Conservation (phyloP, 129 eudicot genomes). For the Rutidosis leptorrhynchoides region DNA sequence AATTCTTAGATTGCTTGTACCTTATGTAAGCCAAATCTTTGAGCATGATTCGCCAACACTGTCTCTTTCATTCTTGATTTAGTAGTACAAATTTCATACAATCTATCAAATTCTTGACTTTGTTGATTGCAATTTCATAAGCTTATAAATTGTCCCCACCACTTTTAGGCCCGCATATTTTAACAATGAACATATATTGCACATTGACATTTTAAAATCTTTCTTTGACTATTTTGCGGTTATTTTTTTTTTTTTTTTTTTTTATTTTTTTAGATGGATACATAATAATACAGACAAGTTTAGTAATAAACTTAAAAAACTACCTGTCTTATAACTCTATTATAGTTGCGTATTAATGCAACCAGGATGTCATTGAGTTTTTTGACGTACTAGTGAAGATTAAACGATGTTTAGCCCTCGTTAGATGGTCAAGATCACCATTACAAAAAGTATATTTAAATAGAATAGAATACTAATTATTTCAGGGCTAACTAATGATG, state of each 20-base stretch:
- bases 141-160: constrained; percentile 20
- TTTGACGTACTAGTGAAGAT: too few species aligned
- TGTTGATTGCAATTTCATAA: constrained; percentile 6
- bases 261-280: too few species aligned
- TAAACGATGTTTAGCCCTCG: too few species aligned
- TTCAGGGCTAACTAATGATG: too few species aligned
- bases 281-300: too few species aligned
- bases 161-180: constrained; percentile 13
- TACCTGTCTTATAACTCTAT: background rate
- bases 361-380: too few species aligned
- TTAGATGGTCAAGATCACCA: too few species aligned
- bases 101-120: constrained; percentile 23
- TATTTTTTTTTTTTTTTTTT: constrained; percentile 1
- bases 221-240: constrained; percentile 18
- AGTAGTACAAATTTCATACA: constrained; percentile 5
- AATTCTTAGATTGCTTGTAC: constrained; percentile 1
- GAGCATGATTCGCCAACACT: constrained; percentile 18
- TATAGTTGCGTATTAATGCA: too few species aligned
- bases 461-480: too few species aligned
- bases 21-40: constrained; percentile 32
- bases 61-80: constrained; percentile 26
- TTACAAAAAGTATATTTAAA: too few species aligned
- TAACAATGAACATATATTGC: constrained; percentile 18
- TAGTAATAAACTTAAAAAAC: too few species aligned
- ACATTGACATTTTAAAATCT: too few species aligned